These are phyloP conservation scores for Pseudotulostoma volvatum DNA, from an alignment of 495 filamentous ascomycete genomes.

Conservation along the genomic window DNA sequence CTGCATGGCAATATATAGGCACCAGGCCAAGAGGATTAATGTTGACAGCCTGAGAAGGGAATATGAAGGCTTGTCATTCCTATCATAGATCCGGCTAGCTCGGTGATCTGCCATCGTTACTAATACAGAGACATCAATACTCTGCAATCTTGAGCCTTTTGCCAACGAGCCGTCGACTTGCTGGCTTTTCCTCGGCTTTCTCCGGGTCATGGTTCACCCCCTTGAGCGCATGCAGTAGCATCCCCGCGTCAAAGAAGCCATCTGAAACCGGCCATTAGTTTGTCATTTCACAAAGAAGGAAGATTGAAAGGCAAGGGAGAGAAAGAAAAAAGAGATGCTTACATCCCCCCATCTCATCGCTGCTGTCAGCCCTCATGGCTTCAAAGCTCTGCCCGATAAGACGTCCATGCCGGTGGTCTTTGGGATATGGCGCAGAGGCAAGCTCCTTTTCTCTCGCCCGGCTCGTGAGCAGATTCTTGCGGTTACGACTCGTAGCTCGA, in stretches of 20 bases:
- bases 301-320: slow-evolving; percentile 3
- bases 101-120: too few species aligned
- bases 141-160: slow-evolving; percentile 66
- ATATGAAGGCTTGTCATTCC: too few species aligned
- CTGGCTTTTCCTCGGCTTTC: slow-evolving; percentile 24
- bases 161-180: slow-evolving; percentile 48
- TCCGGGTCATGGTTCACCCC: slow-evolving; percentile 37
- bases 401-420: slow-evolving; percentile 24
- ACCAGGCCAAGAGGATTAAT: too few species aligned
- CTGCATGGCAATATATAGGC: too few species aligned
- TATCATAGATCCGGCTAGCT: too few species aligned
- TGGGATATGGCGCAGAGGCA: slow-evolving; percentile 20
- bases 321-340: slow-evolving; percentile 29
- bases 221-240: slow-evolving; percentile 78
- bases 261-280: slow-evolving; percentile 38
- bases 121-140: too few species aligned
- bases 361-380: slow-evolving; percentile 50
- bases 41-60: too few species aligned
- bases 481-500: slow-evolving; percentile 43
- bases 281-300: slow-evolving; percentile 5
- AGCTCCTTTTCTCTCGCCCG: slow-evolving; percentile 52
- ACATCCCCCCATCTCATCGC: slow-evolving; percentile 88
- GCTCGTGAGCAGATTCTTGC: slow-evolving; percentile 36
- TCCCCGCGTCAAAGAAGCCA: slow-evolving; percentile 91
- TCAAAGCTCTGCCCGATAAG: slow-evolving; percentile 25